These are phyloP conservation scores for Cryptococcus sp. DNA, from an alignment of 1,284 basidiomycete genomes.

Conservation along the genomic window DNA sequence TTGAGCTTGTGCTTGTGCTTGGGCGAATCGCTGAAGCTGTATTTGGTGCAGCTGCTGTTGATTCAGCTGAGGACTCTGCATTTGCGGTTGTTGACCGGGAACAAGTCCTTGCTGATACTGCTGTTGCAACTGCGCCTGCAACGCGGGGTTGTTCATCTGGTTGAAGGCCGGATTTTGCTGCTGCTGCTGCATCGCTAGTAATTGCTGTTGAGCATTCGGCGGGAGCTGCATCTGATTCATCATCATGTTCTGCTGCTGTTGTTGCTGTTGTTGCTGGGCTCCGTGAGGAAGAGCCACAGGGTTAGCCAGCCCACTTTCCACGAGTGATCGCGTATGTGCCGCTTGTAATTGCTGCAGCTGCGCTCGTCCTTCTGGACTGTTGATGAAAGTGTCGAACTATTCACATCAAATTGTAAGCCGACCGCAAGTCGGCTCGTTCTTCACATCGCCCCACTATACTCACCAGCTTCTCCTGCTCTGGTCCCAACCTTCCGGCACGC, in stretches of 20 bases:
- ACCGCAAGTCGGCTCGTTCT: not conserved
- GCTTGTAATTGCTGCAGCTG: constrained; percentile 28
- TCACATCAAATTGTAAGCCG: not conserved
- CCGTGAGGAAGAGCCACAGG: constrained; percentile 22
- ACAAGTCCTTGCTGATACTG: constrained; percentile 14
- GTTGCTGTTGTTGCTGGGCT: constrained; percentile 24
- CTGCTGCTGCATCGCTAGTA: constrained; percentile 30
- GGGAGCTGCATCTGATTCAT: constrained; percentile 15
- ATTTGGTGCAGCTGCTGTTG: not conserved
- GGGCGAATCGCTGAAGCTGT: constrained; percentile 20
- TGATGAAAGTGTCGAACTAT: constrained; percentile 34
- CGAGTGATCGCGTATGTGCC: constrained; percentile 26
- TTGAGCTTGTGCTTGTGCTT: constrained; percentile 15
- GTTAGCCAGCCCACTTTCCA: constrained; percentile 29
- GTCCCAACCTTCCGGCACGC: constrained; percentile 28
- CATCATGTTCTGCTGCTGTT: constrained; percentile 26
- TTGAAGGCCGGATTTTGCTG: constrained; percentile 13
- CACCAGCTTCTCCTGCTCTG: constrained; percentile 39
- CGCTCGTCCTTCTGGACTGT: constrained; percentile 27
- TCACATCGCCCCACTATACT: constrained; percentile 9
- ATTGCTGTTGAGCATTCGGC: constrained; percentile 33
- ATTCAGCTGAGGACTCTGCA: constrained; percentile 4
- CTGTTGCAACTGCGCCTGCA: constrained; percentile 4
- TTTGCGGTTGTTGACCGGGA: not conserved
- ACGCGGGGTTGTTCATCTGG: constrained; percentile 9